A percentile compares a stretch with the other conserved stretches of the same genome.
Evolutionary conservation across 768 basidiomycete genomes (phyloP).

Genomic region (Pleurotus tuber-regium): DNA sequence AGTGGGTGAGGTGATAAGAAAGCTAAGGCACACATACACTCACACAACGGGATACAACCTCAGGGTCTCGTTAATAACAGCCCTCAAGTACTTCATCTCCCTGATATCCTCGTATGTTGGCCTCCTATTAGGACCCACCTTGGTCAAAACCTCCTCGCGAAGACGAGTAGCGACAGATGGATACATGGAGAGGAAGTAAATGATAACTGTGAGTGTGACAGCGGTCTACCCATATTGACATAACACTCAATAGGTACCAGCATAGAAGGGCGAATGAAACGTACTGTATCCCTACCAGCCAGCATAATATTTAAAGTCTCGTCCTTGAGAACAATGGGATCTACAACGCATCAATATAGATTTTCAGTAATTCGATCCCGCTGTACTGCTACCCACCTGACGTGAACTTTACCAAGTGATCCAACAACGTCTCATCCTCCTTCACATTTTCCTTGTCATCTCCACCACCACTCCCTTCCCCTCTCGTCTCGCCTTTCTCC

Average conservation of each 20-base stretch:
- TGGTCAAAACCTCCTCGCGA: conserved; percentile 52
- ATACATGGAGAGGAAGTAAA: conserved; percentile 50
- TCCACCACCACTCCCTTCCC: not conserved
- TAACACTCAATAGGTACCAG: not conserved
- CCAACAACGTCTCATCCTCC: conserved; percentile 50
- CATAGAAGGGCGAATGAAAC: not conserved
- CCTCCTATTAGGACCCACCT: conserved; percentile 44
- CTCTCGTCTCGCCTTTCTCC: conserved; percentile 13
- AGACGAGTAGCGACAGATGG: conserved; percentile 45
- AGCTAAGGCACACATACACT: conserved; percentile 31
- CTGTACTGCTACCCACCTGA: conserved; percentile 29
- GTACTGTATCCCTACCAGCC: conserved; percentile 41
- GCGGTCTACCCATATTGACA: conserved; percentile 25
- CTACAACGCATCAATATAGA: conserved; percentile 17
- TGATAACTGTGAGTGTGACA: conserved; percentile 38
- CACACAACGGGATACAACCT: conserved; percentile 40
- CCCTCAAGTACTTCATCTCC: conserved; percentile 8
- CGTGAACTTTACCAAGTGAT: conserved; percentile 53
- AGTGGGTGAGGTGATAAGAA: not conserved
- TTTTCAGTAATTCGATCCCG: not conserved
- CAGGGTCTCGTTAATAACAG: conserved; percentile 4
- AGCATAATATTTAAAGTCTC: conserved; percentile 38
- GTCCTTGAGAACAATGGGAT: conserved; percentile 44
- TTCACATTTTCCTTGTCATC: conserved; percentile 25
- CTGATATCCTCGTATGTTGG: conserved; percentile 40